A percentile compares a stretch with the other conserved stretches of the same genome.
phyloP scores from a whole-genome alignment of 345 rosid genomes.

The Aquilaria yunnanensis region DNA sequence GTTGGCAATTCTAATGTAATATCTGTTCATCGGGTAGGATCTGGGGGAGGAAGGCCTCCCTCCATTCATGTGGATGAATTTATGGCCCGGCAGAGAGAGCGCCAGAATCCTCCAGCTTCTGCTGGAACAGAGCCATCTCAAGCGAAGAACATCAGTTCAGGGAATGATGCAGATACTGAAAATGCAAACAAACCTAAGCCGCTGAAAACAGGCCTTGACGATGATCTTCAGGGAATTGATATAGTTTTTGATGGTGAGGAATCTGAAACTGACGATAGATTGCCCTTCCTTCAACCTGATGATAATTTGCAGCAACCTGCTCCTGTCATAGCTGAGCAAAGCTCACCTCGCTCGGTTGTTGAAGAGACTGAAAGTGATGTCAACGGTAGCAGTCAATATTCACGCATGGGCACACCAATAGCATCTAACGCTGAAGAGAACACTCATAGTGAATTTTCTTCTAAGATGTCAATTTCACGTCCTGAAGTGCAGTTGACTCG shows the following conservation, averaged over 20 bases:
- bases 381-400: conserved; percentile 62
- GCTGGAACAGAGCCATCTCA: conserved; percentile 62
- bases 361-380: conserved; percentile 90
- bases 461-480: conserved; percentile 78
- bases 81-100: conserved; percentile 96
- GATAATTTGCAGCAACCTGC: conserved; percentile 78
- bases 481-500: conserved; percentile 65
- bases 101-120: conserved; percentile 58
- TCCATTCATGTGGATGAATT: conserved; percentile 98
- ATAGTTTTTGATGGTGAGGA: conserved; percentile 96
- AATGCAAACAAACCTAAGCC: conserved; percentile 62
- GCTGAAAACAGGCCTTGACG: conserved; percentile 78
- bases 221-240: conserved; percentile 92
- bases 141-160: conserved; percentile 38
- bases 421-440: conserved; percentile 68
- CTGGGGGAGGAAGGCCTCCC: conserved; percentile 97
- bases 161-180: conserved; percentile 39
- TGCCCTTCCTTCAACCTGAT: conserved; percentile 89
- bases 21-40: conserved; percentile 72
- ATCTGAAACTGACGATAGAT: conserved; percentile 81
- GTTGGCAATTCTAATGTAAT: conserved; percentile 72
- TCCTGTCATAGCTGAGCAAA: conserved; percentile 59
- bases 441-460: conserved; percentile 79
- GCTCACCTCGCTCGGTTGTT: conserved; percentile 86
- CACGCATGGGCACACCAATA: conserved; percentile 61